A percentile compares a stretch with the other conserved stretches of the same genome.
Conservation (phyloP, 176 grass and related monocot species). For the Rhipidocladum racemiflorum region DNA sequence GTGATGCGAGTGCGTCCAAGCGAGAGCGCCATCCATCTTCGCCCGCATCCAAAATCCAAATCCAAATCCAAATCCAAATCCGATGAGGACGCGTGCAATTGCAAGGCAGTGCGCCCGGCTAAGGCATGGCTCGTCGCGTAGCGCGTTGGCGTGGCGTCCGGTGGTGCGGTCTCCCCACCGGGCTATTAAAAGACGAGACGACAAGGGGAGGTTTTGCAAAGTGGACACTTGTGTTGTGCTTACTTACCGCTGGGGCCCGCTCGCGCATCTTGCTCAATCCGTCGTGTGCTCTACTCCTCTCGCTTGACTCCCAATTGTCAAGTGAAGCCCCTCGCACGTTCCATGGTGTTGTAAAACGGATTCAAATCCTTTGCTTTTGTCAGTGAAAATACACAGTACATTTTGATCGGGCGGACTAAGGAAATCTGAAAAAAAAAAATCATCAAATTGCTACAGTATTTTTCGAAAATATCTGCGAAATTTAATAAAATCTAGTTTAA, state of each 20-base stretch:
- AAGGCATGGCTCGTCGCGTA: neutral
- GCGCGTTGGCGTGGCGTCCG: neutral
- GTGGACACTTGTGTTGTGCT: neutral
- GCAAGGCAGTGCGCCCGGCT: neutral
- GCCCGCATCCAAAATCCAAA: neutral
- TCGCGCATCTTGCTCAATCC: neutral
- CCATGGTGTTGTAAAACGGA: too few species aligned
- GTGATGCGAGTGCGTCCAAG: neutral
- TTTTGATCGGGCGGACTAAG: too few species aligned
- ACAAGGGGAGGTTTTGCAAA: neutral
- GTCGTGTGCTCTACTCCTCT: neutral
- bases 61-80: neutral
- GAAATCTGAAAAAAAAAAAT: too few species aligned
- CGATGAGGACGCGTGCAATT: neutral
- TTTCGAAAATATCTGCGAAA: too few species aligned
- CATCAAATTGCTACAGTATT: too few species aligned
- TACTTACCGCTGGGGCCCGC: neutral
- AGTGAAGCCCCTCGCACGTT: neutral
- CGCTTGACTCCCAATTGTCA: neutral
- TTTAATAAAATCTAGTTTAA: too few species aligned
- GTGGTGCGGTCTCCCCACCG: neutral
- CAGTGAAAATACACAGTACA: too few species aligned
- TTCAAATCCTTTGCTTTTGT: too few species aligned
- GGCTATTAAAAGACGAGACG: constrained; percentile 30
- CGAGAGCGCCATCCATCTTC: neutral